Conservation (phyloP, 148 eudicot species). For the Persicaria maculosa region DNA sequence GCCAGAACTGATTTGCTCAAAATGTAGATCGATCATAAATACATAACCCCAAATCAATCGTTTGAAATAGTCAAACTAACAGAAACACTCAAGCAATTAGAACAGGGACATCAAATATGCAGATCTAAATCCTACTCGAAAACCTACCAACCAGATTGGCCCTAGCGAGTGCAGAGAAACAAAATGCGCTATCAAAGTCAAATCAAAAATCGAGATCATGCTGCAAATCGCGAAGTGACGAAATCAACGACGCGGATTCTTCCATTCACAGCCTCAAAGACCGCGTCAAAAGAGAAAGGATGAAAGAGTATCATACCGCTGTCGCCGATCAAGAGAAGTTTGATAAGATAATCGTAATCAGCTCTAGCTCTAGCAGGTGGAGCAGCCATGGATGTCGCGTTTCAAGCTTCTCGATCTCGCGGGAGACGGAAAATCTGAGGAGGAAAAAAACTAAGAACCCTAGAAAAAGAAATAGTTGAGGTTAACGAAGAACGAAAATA, state of each 20-base stretch:
- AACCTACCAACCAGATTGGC: not conserved
- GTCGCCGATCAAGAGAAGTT: constrained; percentile 91
- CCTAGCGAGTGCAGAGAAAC: not conserved
- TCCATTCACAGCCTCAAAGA: constrained; percentile 2
- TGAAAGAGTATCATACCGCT: constrained; percentile 43
- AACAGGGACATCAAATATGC: not conserved
- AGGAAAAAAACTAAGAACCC: constrained; percentile 14
- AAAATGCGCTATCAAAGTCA: not conserved
- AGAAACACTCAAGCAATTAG: not conserved
- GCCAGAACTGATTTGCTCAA: not conserved
- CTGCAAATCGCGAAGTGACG: not conserved
- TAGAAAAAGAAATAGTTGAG: constrained; percentile 7
- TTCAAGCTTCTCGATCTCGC: not conserved
- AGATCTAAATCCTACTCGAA: not conserved
- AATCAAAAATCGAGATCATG: not conserved
- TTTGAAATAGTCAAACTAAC: not conserved
- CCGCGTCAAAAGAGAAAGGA: not conserved
- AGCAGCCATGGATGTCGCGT: constrained; percentile 64
- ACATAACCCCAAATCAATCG: not conserved
- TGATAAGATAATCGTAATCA: constrained; percentile 88
- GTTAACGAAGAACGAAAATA: constrained; percentile 5
- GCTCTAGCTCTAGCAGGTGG: constrained; percentile 92
- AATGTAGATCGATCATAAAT: not conserved
- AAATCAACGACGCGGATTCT: not conserved
- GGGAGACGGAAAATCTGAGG: not conserved